Conservation (phyloP, 768 basidiomycete species). For the Mycena polygramma region DNA sequence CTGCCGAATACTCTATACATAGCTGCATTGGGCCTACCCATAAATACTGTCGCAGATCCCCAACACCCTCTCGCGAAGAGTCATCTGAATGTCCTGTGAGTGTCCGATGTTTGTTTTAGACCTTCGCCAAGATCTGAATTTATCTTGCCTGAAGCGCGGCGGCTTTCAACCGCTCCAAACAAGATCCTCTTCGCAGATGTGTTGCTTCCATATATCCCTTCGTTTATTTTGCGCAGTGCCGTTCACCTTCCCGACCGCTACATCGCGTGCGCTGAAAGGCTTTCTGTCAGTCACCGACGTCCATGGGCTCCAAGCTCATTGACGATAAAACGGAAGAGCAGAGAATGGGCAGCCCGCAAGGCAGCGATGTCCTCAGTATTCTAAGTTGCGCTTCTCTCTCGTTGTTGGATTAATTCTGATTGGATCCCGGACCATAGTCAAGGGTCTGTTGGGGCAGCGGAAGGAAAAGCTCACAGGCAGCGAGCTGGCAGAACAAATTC, state of each 20-base stretch:
- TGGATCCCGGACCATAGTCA: conserved; percentile 3
- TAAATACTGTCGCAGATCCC: conserved; percentile 30
- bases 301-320: conserved; percentile 26
- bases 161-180: conserved; percentile 19
- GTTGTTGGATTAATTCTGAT: neutral
- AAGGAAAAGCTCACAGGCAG: conserved; percentile 18
- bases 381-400: conserved; percentile 11
- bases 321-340: conserved; percentile 11
- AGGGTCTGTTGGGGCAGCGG: conserved; percentile 16
- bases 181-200: conserved; percentile 21
- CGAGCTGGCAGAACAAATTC: conserved; percentile 34
- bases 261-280: conserved; percentile 19
- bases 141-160: neutral
- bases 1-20: neutral
- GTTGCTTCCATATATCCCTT: conserved; percentile 26
- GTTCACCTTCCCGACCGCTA: conserved; percentile 20
- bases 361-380: conserved; percentile 31
- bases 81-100: conserved; percentile 34
- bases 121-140: neutral
- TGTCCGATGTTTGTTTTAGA: too few species aligned
- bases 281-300: conserved; percentile 27
- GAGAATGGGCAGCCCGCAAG: neutral
- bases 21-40: conserved; percentile 30
- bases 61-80: conserved; percentile 32
- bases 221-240: conserved; percentile 10